Conservation (phyloP, 352 stramenopile species). For the Globisporangium viniferum region DNA sequence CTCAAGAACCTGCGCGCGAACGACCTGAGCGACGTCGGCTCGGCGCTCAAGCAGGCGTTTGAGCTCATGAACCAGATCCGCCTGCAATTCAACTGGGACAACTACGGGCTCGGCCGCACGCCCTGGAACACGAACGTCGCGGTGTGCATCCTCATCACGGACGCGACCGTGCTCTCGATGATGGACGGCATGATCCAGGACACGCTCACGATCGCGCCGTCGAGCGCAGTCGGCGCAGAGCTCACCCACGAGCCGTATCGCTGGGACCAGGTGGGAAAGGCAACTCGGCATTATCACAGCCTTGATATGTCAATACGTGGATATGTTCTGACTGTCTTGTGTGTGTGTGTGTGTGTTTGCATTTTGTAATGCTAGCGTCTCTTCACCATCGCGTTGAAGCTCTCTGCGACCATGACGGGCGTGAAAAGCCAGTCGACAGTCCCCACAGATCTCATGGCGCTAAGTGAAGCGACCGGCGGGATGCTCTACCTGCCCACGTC, state of each 20-base stretch:
- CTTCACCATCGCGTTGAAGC: slow-evolving; percentile 80
- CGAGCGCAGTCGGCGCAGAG: slow-evolving; percentile 60
- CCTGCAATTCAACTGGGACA: slow-evolving; percentile 87
- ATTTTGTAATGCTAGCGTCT: slow-evolving; percentile 31
- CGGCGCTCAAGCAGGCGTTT: slow-evolving; percentile 72
- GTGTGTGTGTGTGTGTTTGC: background rate
- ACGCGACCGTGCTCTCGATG: slow-evolving; percentile 68
- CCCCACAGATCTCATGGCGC: slow-evolving; percentile 76
- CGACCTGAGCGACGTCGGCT: slow-evolving; percentile 76
- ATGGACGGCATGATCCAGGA: slow-evolving; percentile 72
- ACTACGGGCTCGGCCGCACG: slow-evolving; percentile 70
- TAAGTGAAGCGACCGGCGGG: slow-evolving; percentile 81
- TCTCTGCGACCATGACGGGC: slow-evolving; percentile 56
- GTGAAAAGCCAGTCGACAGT: slow-evolving; percentile 43
- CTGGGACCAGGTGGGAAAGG: slow-evolving; percentile 67
- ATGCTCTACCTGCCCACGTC: slow-evolving; percentile 84
- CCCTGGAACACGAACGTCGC: slow-evolving; percentile 86
- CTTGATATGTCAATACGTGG: background rate
- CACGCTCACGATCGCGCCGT: slow-evolving; percentile 69
- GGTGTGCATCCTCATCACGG: slow-evolving; percentile 77
- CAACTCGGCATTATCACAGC: background rate
- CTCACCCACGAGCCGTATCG: slow-evolving; percentile 80
- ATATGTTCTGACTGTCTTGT: background rate
- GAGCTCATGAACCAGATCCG: slow-evolving; percentile 90
- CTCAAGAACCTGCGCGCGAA: slow-evolving; percentile 82